Conservation (phyloP, 2,329 filamentous ascomycete species). For the Epichloe baconii region DNA sequence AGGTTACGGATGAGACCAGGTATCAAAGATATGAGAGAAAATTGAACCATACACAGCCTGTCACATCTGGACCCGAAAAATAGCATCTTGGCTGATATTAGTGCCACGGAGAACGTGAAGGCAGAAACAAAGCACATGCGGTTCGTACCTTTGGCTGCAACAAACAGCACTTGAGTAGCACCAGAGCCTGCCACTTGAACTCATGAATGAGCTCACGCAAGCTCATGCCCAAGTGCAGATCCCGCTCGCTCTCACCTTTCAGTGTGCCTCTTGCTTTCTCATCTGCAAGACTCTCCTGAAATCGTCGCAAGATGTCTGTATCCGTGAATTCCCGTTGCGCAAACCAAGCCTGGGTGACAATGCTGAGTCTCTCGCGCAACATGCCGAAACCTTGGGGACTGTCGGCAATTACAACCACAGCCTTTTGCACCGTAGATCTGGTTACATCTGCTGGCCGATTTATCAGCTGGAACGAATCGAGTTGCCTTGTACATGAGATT, state of each 20-base stretch:
- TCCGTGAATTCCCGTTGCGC: slow-evolving; percentile 87
- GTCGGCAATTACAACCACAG: slow-evolving; percentile 88
- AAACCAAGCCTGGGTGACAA: slow-evolving; percentile 94
- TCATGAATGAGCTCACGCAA: slow-evolving; percentile 84
- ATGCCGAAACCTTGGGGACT: slow-evolving; percentile 83
- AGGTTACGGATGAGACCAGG: slow-evolving; percentile 81
- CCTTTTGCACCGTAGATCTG: slow-evolving; percentile 95
- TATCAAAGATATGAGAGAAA: slow-evolving; percentile 89
- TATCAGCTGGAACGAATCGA: slow-evolving; percentile 66
- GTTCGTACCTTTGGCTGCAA: slow-evolving; percentile 75
- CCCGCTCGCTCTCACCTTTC: slow-evolving; percentile 58
- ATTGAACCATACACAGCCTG: slow-evolving; percentile 94
- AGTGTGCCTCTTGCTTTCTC: slow-evolving; percentile 44
- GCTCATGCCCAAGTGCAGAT: slow-evolving; percentile 81
- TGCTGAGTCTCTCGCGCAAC: slow-evolving; percentile 74
- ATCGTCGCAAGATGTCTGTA: slow-evolving; percentile 75
- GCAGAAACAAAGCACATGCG: neutral
- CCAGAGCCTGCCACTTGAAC: slow-evolving; percentile 87
- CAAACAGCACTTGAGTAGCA: slow-evolving; percentile 85
- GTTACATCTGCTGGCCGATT: slow-evolving; percentile 80
- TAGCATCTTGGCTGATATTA: slow-evolving; percentile 55
- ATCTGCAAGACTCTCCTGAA: slow-evolving; percentile 75
- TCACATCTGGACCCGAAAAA: slow-evolving; percentile 98
- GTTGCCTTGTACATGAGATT: slow-evolving; percentile 86
- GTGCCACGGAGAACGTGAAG: neutral